Evolutionary conservation across 495 filamentous ascomycete species (phyloP).

Genomic region (Penicillium coprophilum): DNA sequence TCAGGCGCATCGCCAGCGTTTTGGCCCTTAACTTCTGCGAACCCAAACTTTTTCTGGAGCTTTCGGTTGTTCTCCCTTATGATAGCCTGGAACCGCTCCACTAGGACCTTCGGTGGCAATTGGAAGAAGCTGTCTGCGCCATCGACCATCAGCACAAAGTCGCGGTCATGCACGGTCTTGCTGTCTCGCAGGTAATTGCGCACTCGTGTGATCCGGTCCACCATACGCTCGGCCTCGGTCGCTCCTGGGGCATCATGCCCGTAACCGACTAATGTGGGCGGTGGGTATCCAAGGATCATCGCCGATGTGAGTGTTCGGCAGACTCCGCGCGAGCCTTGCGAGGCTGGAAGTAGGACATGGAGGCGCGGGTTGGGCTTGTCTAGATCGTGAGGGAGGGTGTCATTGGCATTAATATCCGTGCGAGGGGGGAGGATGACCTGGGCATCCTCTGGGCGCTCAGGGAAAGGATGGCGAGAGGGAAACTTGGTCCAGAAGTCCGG

Average conservation of each 20-base stretch:
- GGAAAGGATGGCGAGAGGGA: slow-evolving; percentile 38
- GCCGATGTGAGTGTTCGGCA: slow-evolving; percentile 62
- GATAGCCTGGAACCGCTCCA: slow-evolving; percentile 54
- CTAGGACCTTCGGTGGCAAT: slow-evolving; percentile 56
- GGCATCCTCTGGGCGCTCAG: slow-evolving; percentile 38
- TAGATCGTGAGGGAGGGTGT: slow-evolving; percentile 35
- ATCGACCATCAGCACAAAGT: slow-evolving; percentile 61
- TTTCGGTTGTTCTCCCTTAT: slow-evolving; percentile 49
- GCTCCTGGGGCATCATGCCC: slow-evolving; percentile 30
- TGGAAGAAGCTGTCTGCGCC: slow-evolving; percentile 61
- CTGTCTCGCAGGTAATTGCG: slow-evolving; percentile 53
- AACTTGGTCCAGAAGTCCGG: slow-evolving; percentile 40
- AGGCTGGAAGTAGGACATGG: slow-evolving; percentile 59
- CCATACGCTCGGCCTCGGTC: slow-evolving; percentile 36
- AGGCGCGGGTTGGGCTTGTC: slow-evolving; percentile 55
- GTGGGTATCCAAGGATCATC: slow-evolving; percentile 61
- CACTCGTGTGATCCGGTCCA: slow-evolving; percentile 50
- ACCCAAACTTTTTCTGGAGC: slow-evolving; percentile 49
- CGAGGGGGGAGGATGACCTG: slow-evolving; percentile 29
- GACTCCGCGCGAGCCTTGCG: slow-evolving; percentile 48
- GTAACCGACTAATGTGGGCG: slow-evolving; percentile 56
- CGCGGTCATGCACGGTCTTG: slow-evolving; percentile 51
- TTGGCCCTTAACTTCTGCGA: slow-evolving; percentile 31
- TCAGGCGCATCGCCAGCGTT: slow-evolving; percentile 26
- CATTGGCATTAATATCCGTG: slow-evolving; percentile 23